phyloP scores from a whole-genome alignment of 495 filamentous ascomycete genomes.

The Gamarada debralockiae region DNA sequence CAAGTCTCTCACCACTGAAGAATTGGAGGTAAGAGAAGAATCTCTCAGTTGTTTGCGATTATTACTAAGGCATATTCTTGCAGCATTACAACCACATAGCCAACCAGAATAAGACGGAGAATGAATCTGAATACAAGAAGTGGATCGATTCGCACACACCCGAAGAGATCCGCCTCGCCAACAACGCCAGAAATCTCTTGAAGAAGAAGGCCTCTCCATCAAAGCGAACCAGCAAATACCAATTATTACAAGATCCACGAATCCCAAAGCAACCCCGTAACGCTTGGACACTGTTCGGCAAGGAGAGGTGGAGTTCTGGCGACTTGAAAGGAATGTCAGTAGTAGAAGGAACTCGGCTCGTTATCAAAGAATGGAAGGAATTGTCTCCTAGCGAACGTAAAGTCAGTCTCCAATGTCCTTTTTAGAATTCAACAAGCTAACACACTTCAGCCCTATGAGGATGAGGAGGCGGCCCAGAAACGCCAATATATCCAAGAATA shows the following conservation, averaged over 20 bases:
- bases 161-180: constrained; percentile 54
- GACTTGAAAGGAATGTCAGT: constrained; percentile 45
- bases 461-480: constrained; percentile 5
- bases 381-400: constrained; percentile 51
- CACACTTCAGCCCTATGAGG: constrained; percentile 16
- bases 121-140: constrained; percentile 34
- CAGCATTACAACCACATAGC: constrained; percentile 54
- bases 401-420: constrained; percentile 33
- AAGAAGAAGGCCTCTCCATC: constrained; percentile 10
- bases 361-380: constrained; percentile 47
- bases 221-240: not conserved
- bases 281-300: constrained; percentile 36
- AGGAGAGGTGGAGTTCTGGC: constrained; percentile 37
- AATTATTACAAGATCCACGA: constrained; percentile 48
- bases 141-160: constrained; percentile 57
- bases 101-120: constrained; percentile 39
- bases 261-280: constrained; percentile 39
- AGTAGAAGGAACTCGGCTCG: constrained; percentile 29
- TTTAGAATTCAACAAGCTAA: not conserved
- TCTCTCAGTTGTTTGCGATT: not conserved
- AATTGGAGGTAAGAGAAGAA: constrained; percentile 20
- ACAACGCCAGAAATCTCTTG: constrained; percentile 49
- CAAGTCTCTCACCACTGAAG: constrained; percentile 12
- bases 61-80: constrained; percentile 5
- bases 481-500: constrained; percentile 18